Evolutionary conservation across 306 rosid species (phyloP).

Genomic region (Prosopis cineraria): DNA sequence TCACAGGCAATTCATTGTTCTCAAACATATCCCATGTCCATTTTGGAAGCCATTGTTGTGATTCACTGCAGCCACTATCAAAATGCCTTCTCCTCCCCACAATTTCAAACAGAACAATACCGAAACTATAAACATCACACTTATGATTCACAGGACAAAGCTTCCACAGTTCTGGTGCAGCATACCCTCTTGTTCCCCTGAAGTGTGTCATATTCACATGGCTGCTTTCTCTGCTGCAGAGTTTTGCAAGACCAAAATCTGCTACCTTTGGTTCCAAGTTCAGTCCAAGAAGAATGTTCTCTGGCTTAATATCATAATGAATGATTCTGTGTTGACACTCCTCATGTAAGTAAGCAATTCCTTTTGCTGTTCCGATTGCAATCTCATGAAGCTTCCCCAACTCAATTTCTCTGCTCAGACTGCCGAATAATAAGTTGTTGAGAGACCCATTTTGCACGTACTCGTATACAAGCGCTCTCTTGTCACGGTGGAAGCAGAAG

Average conservation of each 20-base stretch:
- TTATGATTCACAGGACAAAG: conserved; percentile 39
- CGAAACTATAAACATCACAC: conserved; percentile 53
- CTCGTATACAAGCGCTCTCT: conserved; percentile 48
- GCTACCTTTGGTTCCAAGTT: conserved; percentile 50
- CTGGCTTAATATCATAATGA: conserved; percentile 56
- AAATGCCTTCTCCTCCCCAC: conserved; percentile 54
- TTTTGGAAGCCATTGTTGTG: conserved; percentile 50
- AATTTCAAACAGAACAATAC: conserved; percentile 49
- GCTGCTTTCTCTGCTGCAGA: conserved; percentile 39
- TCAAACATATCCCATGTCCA: conserved; percentile 57
- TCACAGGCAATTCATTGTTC: conserved; percentile 40
- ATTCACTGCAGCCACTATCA: conserved; percentile 33
- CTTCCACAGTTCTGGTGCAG: conserved; percentile 59
- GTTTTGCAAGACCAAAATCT: conserved; percentile 51
- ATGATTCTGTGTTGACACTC: conserved; percentile 47
- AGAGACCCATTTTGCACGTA: conserved; percentile 47
- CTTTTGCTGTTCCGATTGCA: conserved; percentile 57
- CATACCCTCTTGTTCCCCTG: conserved; percentile 55
- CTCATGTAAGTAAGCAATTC: conserved; percentile 52
- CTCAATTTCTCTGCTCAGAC: conserved; percentile 30
- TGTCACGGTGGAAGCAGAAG: conserved; percentile 46
- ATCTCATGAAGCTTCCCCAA: conserved; percentile 39
- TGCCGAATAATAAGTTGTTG: conserved; percentile 35
- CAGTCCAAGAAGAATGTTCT: conserved; percentile 45
- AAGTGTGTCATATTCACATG: conserved; percentile 30